A percentile compares a stretch with the other conserved stretches of the same genome.
These are phyloP conservation scores for Fusarium citri DNA, from an alignment of 2,329 filamentous ascomycete genomes.

Conservation along the genomic window DNA sequence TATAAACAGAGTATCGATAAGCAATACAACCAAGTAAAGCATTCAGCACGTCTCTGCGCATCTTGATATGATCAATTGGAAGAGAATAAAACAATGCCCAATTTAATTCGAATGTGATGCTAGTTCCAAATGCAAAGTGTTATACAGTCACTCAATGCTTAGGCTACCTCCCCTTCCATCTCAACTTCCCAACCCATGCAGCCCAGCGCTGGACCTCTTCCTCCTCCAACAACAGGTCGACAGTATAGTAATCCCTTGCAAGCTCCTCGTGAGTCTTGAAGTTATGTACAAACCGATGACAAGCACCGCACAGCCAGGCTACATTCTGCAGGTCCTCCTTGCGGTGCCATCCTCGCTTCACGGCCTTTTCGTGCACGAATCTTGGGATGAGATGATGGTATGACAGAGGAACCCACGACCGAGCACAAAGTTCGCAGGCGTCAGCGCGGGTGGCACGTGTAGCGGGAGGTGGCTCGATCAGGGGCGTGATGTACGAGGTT, in stretches of 20 bases:
- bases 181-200: slow-evolving; percentile 76
- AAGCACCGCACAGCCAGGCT: slow-evolving; percentile 87
- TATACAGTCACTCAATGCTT: not conserved
- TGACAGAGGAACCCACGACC: slow-evolving; percentile 79
- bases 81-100: not conserved
- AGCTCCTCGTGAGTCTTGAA: slow-evolving; percentile 82
- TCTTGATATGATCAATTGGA: not conserved
- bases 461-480: slow-evolving; percentile 71
- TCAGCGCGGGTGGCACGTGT: slow-evolving; percentile 66
- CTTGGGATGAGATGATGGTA: slow-evolving; percentile 91
- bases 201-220: slow-evolving; percentile 79
- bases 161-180: slow-evolving; percentile 72
- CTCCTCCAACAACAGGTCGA: slow-evolving; percentile 75
- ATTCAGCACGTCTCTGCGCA: not conserved
- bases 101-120: not conserved
- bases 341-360: slow-evolving; percentile 83
- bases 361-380: slow-evolving; percentile 77
- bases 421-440: slow-evolving; percentile 80
- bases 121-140: not conserved
- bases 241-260: slow-evolving; percentile 77
- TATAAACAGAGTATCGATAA: not conserved
- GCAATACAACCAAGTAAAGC: not conserved
- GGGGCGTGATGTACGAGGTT: slow-evolving; percentile 68
- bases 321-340: slow-evolving; percentile 81
- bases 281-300: slow-evolving; percentile 84